A percentile compares a stretch with the other conserved stretches of the same genome.
phyloP scores from a whole-genome alignment of 305 asterid species.

The Solanum hybrid region DNA sequence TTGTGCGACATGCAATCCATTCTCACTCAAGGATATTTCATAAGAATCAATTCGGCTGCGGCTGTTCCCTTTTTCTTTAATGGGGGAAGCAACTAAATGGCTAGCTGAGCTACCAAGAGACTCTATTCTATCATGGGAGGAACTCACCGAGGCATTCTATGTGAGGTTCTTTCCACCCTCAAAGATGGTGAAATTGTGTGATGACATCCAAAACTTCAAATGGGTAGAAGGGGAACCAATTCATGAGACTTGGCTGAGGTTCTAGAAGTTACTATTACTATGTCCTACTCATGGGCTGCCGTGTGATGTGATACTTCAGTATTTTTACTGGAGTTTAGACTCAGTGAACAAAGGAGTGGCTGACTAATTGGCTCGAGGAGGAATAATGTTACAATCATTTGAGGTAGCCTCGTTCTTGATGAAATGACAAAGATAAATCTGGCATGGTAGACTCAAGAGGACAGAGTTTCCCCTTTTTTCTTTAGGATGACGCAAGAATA shows the following conservation, averaged over 20 bases:
- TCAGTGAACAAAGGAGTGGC: background rate
- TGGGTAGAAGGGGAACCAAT: background rate
- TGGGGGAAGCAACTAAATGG: background rate
- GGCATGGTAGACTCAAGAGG: background rate
- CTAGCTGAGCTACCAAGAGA: background rate
- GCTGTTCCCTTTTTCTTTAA: background rate
- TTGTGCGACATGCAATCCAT: background rate
- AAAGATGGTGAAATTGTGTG: background rate
- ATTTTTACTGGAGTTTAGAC: background rate
- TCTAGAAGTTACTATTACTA: background rate
- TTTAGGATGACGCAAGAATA: background rate
- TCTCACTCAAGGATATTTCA: background rate
- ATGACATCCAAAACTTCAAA: background rate
- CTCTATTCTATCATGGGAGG: background rate
- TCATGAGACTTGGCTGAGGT: background rate
- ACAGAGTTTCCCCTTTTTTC: no score
- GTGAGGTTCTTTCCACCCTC: background rate
- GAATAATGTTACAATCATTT: background rate
- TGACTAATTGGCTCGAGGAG: background rate
- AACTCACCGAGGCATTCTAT: background rate
- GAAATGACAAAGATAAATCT: background rate
- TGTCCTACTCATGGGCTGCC: background rate
- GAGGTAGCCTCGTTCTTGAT: background rate
- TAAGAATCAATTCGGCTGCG: background rate
- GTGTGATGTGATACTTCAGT: background rate